These are phyloP conservation scores for Dendrobium officinale DNA, from an alignment of 106 monocot species.

Conservation along the genomic window DNA sequence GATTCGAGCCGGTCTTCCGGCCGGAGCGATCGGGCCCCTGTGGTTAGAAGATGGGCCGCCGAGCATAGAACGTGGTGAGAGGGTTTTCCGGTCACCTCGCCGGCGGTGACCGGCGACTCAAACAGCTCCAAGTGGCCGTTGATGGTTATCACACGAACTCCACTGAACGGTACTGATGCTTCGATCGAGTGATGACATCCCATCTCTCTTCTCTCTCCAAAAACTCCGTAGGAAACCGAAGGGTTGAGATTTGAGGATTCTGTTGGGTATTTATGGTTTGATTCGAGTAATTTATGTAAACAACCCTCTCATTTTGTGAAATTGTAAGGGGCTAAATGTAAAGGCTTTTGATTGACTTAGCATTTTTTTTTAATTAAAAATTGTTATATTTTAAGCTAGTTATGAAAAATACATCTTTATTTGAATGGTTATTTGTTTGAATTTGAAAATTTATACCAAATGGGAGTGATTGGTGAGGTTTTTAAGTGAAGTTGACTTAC, in stretches of 20 bases:
- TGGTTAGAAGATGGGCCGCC: conserved; percentile 43
- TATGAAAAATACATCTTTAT: too few relatives aligned
- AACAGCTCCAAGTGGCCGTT: conserved; percentile 71
- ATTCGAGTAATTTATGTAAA: background rate
- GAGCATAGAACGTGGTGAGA: conserved; percentile 52
- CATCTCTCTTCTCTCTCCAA: background rate
- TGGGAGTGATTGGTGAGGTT: too few relatives aligned
- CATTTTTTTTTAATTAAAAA: too few relatives aligned
- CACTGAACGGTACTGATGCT: conserved; percentile 8
- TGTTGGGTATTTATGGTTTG: background rate
- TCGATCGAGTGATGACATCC: background rate
- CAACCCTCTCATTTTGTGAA: background rate
- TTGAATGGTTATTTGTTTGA: too few relatives aligned
- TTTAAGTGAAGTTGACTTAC: too few relatives aligned
- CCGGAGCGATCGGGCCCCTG: conserved; percentile 24
- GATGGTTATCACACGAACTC: conserved; percentile 65
- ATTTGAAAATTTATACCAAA: too few relatives aligned
- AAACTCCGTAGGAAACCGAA: background rate
- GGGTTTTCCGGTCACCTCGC: conserved; percentile 34
- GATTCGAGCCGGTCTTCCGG: conserved; percentile 46
- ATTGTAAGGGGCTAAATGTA: too few relatives aligned
- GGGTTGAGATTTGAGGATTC: background rate
- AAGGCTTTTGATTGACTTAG: too few relatives aligned
- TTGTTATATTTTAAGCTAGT: too few relatives aligned
- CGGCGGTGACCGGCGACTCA: conserved; percentile 34